phyloP scores from a whole-genome alignment of 129 eudicot genomes.

The Saposhnikovia divaricata region DNA sequence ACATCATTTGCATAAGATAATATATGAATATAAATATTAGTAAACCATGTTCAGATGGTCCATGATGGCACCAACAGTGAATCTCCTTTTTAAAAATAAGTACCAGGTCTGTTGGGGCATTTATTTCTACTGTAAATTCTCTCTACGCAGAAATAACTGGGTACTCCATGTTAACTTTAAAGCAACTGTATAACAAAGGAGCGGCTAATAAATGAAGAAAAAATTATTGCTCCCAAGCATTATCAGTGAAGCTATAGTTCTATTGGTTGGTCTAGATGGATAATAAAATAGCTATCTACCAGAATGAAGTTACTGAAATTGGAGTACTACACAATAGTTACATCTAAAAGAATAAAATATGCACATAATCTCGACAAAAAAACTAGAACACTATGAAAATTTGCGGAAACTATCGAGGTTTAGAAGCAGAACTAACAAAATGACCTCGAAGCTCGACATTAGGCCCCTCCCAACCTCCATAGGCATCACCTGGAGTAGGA shows the following conservation, averaged over 20 bases:
- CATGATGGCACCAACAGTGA: not conserved
- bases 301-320: not conserved
- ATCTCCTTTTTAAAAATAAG: too few relatives aligned
- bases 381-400: not conserved
- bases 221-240: not conserved
- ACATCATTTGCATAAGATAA: too few relatives aligned
- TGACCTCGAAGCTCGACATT: conserved; percentile 85
- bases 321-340: too few relatives aligned
- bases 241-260: not conserved
- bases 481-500: conserved; percentile 52
- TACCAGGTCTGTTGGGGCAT: not conserved
- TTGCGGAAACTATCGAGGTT: not conserved
- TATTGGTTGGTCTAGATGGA: not conserved
- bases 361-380: not conserved
- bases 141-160: not conserved
- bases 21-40: too few relatives aligned
- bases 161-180: not conserved
- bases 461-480: conserved; percentile 93
- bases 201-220: not conserved
- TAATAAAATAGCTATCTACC: too few relatives aligned
- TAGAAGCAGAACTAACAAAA: conserved; percentile 43
- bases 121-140: not conserved
- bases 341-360: not conserved
- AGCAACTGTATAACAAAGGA: not conserved
- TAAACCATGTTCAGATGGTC: not conserved